Percentiles rank a stretch among this genome's conserved stretches.
Evolutionary conservation across 2,329 filamentous ascomycete species (phyloP).

Genomic region (Calonectria henricotiae): DNA sequence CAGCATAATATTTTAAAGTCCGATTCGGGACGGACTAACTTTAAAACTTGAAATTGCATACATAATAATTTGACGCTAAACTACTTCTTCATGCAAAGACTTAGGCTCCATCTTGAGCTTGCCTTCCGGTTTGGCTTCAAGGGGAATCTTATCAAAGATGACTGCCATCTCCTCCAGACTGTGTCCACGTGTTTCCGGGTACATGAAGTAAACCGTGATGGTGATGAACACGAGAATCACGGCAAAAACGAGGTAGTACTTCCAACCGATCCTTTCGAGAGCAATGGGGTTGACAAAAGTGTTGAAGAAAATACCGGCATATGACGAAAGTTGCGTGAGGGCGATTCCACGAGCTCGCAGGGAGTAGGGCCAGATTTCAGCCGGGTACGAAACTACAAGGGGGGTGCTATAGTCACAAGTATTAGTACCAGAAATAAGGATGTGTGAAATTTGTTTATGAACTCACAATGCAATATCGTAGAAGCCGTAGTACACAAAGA

Average conservation of each 20-base stretch:
- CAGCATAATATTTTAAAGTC: too few species aligned
- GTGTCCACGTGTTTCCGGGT: constrained; percentile 42
- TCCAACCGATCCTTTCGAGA: constrained; percentile 39
- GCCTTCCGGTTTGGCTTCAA: neutral
- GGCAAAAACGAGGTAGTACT: constrained; percentile 41
- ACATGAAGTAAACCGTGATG: constrained; percentile 38
- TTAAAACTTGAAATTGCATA: neutral
- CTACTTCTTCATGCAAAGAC: neutral
- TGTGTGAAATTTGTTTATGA: neutral
- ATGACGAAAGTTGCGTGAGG: constrained; percentile 31
- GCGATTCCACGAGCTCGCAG: constrained; percentile 40
- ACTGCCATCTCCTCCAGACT: constrained; percentile 41
- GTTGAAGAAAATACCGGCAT: constrained; percentile 33
- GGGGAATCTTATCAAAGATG: constrained; percentile 38
- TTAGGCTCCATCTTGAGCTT: constrained; percentile 2
- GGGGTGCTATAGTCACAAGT: constrained; percentile 23
- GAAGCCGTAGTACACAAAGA: constrained; percentile 40
- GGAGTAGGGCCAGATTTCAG: constrained; percentile 50
- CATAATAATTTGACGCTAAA: neutral
- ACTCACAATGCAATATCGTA: constrained; percentile 41
- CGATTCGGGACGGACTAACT: too few species aligned
- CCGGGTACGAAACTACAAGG: constrained; percentile 39
- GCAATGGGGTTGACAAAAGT: constrained; percentile 42
- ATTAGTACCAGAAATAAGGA: neutral
- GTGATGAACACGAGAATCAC: constrained; percentile 35